phyloP scores from a whole-genome alignment of 306 rosid species.

The Gastrolobium villosum region DNA sequence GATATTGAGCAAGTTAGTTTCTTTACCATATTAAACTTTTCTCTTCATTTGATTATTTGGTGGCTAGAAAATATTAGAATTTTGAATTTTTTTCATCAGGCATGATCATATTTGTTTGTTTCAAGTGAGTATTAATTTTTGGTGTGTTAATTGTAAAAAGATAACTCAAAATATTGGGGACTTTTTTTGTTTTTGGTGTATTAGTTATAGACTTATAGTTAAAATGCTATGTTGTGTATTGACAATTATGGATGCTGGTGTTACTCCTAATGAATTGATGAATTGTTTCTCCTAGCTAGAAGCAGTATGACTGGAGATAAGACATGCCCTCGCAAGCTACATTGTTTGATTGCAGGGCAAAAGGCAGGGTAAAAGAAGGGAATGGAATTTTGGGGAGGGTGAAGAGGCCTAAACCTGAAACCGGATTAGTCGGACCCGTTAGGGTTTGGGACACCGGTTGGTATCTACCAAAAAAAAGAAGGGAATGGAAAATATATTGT shows the following conservation, averaged over 20 bases:
- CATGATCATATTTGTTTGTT: neutral
- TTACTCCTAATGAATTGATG: neutral
- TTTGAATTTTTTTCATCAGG: neutral
- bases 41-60: neutral
- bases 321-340: neutral
- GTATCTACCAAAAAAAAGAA: too few relatives aligned
- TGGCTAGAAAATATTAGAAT: neutral
- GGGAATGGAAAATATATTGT: neutral
- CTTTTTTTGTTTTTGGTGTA: neutral
- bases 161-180: neutral
- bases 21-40: slow-evolving; percentile 20
- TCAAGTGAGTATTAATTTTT: neutral
- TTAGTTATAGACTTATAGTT: neutral
- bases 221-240: slow-evolving; percentile 21
- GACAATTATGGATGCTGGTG: slow-evolving; percentile 8
- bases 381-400: neutral
- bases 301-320: slow-evolving; percentile 21
- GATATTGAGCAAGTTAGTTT: slow-evolving; percentile 84
- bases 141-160: neutral
- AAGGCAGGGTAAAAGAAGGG: neutral
- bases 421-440: too few relatives aligned
- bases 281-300: slow-evolving; percentile 5
- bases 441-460: too few relatives aligned
- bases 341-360: neutral
- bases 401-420: too few relatives aligned